Percentiles rank a stretch among this genome's conserved stretches.
These are phyloP conservation scores for Prunus mira DNA, from an alignment of 306 rosid genomes.

Conservation along the genomic window DNA sequence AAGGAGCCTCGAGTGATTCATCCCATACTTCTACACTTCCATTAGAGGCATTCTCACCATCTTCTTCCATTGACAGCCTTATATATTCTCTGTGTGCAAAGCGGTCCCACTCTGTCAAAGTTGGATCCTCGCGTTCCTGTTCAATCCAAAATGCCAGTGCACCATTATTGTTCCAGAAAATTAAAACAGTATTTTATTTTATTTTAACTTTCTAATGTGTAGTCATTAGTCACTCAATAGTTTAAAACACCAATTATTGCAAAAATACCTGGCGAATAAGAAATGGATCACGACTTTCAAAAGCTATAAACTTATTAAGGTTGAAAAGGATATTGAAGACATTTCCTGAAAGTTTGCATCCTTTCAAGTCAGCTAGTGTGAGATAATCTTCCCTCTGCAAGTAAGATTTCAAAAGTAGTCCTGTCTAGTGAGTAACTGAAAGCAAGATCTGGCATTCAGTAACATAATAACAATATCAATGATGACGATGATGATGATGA, in stretches of 20 bases:
- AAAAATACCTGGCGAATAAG: constrained; percentile 88
- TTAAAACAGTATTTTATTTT: not conserved
- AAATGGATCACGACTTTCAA: constrained; percentile 94
- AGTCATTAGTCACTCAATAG: not conserved
- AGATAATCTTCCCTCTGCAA: constrained; percentile 73
- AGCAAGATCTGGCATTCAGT: constrained; percentile 3
- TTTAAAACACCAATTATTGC: not conserved
- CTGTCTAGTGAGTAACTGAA: constrained; percentile 12
- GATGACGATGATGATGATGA: not conserved
- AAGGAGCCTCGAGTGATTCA: constrained; percentile 80
- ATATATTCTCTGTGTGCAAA: constrained; percentile 83
- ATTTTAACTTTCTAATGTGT: not conserved
- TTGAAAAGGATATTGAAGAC: constrained; percentile 92
- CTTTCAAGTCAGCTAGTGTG: constrained; percentile 74
- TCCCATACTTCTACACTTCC: constrained; percentile 90
- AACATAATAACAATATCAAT: not conserved
- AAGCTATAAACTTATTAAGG: constrained; percentile 94
- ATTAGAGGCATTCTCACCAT: constrained; percentile 76
- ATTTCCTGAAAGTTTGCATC: constrained; percentile 90
- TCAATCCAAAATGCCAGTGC: constrained; percentile 23
- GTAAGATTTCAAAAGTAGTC: constrained; percentile 15
- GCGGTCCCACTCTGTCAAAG: constrained; percentile 82
- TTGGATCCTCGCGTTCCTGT: constrained; percentile 81
- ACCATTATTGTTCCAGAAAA: not conserved
- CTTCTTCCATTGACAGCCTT: constrained; percentile 87